These are phyloP conservation scores for Paramecium sonneborni DNA, from an alignment of 73 alveolate species.

Conservation along the genomic window DNA sequence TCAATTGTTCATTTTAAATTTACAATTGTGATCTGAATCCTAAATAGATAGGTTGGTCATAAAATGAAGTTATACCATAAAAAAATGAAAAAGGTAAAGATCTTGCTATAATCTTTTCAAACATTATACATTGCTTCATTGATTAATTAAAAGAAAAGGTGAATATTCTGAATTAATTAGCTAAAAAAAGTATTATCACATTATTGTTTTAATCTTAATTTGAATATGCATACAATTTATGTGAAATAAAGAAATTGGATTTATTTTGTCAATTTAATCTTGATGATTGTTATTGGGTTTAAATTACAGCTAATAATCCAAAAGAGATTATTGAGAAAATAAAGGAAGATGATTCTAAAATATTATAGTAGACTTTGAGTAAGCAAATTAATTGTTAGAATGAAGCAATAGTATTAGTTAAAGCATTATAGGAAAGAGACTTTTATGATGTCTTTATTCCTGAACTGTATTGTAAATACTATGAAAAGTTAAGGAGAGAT, in stretches of 20 bases:
- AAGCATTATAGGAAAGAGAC: neutral
- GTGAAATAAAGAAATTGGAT: neutral
- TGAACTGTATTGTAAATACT: neutral
- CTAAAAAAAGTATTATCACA: neutral
- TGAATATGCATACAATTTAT: neutral
- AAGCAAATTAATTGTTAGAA: neutral
- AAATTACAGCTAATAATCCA: neutral
- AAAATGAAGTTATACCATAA: neutral
- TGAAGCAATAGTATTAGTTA: neutral
- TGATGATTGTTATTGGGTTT: neutral
- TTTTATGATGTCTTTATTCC: neutral
- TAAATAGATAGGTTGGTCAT: neutral
- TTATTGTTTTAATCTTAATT: neutral
- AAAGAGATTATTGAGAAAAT: neutral
- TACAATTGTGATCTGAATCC: neutral
- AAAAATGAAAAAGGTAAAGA: neutral
- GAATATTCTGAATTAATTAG: neutral
- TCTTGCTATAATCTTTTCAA: neutral
- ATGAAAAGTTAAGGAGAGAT: neutral
- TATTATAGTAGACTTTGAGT: neutral
- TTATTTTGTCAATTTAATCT: neutral
- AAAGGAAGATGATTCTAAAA: neutral
- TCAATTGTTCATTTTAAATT: neutral
- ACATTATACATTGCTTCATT: neutral
- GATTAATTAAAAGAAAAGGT: neutral